Base-by-base conservation (phyloP, 305 asterid species). In the Fraxinus platypoda region DNA sequence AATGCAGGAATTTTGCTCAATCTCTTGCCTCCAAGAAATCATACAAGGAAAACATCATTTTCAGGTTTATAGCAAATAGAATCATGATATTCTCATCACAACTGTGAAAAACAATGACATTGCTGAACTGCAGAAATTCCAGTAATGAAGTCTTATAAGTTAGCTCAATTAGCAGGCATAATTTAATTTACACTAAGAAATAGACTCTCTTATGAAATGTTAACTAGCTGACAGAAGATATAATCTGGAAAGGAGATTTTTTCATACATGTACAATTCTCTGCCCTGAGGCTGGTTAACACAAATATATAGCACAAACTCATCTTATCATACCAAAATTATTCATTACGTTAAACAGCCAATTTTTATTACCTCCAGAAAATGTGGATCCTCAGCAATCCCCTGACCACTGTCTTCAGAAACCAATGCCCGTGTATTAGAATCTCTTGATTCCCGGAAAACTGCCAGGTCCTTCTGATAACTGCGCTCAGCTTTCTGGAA, bases 401-500 rank as follows among this genome's bases (percentile, higher is more conserved):
- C 92, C 79, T 82, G 85, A 30, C 85, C 81, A 78, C 23, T 83
- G 79, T 87, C 94, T 57, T 85, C 90, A 77, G 79, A 75, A 78
- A 78, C 72, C 80, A 91, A 83, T 75, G 92, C 90, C 82, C 88
- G 90, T 21, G 90, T 88, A 82, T 94, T 95, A 54, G 91, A 85
- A 71, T 91, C 92, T 81, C 92, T 90, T 70, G 97, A 94, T 86
- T 95, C 94, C 83, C 30, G 85, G 80, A 91, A 92, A 88, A 90
- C 88, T 76, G 94, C 94, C 82, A 96, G 43, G 75, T 96, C 99
- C 90, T 94, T 93, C 85, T 96, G 94, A 85, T 94, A 96, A 86
- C 99, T 94, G 82, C 92, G 95, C 5, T 88, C 88, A 49, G 99
- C 99, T 94, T 92, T 96, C 99, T 95, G 93, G 80, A 21, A 90